Conservation (phyloP, 108 stramenopile genomes). For the Skeletonema costatum region DNA sequence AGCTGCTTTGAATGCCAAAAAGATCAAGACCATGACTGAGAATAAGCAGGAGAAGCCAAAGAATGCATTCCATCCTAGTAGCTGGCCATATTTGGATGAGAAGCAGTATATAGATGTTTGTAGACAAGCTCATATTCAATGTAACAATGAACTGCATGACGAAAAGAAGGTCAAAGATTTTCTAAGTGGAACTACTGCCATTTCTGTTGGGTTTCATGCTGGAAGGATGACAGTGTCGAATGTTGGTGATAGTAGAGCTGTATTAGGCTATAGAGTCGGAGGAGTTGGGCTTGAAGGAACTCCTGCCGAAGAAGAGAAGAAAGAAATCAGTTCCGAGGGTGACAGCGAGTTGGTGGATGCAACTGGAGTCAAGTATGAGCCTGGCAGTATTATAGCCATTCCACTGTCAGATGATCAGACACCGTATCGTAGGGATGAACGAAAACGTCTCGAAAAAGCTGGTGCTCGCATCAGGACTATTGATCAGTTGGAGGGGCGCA, state of each 20-base stretch:
- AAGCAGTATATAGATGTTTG: slow-evolving; percentile 59
- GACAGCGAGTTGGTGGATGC: neutral
- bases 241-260: slow-evolving; percentile 96
- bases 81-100: slow-evolving; percentile 54
- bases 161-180: slow-evolving; percentile 84
- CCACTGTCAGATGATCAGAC: slow-evolving; percentile 90
- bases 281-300: neutral
- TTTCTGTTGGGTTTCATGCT: slow-evolving; percentile 86
- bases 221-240: slow-evolving; percentile 91
- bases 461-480: slow-evolving; percentile 79
- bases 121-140: slow-evolving; percentile 63
- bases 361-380: neutral
- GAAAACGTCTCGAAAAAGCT: slow-evolving; percentile 58
- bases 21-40: slow-evolving; percentile 29
- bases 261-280: slow-evolving; percentile 66
- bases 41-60: slow-evolving; percentile 9
- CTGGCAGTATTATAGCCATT: slow-evolving; percentile 47
- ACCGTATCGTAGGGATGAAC: slow-evolving; percentile 87
- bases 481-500: slow-evolving; percentile 82
- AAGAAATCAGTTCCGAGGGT: slow-evolving; percentile 50
- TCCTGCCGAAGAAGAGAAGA: slow-evolving; percentile 61
- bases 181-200: slow-evolving; percentile 92
- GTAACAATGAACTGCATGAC: slow-evolving; percentile 72
- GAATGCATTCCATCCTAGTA: slow-evolving; percentile 16
- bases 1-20: slow-evolving; percentile 5